phyloP scores from a whole-genome alignment of 2,329 filamentous ascomycete species.

The Phaeosphaeria sp. region DNA sequence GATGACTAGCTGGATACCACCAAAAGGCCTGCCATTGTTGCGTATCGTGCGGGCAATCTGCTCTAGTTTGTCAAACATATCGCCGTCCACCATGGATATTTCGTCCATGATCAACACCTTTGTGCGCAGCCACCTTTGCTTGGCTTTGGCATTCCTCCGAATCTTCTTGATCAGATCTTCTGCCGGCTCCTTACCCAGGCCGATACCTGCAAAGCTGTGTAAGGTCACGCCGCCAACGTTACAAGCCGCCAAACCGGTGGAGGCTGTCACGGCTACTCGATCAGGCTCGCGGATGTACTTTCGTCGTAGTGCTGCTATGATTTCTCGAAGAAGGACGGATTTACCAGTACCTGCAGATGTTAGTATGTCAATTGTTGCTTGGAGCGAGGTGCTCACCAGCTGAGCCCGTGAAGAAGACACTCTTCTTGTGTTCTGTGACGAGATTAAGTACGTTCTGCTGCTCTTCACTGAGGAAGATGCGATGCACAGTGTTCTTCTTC shows the following conservation, averaged over 20 bases:
- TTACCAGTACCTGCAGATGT: slow-evolving; percentile 75
- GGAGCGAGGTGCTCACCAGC: slow-evolving; percentile 62
- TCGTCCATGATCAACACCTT: slow-evolving; percentile 92
- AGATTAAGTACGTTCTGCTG: slow-evolving; percentile 83
- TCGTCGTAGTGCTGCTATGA: slow-evolving; percentile 79
- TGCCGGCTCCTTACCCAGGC: slow-evolving; percentile 87
- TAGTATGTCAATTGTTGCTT: not conserved
- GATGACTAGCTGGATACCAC: slow-evolving; percentile 92
- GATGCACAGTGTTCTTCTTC: slow-evolving; percentile 56
- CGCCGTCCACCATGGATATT: slow-evolving; percentile 97
- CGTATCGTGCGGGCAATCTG: slow-evolving; percentile 83
- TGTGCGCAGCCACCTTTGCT: slow-evolving; percentile 84
- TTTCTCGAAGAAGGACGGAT: slow-evolving; percentile 91
- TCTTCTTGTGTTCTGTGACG: slow-evolving; percentile 79
- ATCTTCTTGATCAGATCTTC: slow-evolving; percentile 88
- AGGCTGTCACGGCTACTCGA: slow-evolving; percentile 89
- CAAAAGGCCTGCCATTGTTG: slow-evolving; percentile 91
- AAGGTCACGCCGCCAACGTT: slow-evolving; percentile 96
- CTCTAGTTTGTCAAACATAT: slow-evolving; percentile 95
- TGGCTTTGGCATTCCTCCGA: slow-evolving; percentile 84
- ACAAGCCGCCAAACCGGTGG: slow-evolving; percentile 92
- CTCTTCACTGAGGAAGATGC: slow-evolving; percentile 80
- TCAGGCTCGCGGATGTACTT: slow-evolving; percentile 81
- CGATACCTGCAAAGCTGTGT: slow-evolving; percentile 95
- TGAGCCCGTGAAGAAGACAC: slow-evolving; percentile 97